Conservation (phyloP, 2,329 filamentous ascomycete genomes). For the Plectosphaerella sp. region DNA sequence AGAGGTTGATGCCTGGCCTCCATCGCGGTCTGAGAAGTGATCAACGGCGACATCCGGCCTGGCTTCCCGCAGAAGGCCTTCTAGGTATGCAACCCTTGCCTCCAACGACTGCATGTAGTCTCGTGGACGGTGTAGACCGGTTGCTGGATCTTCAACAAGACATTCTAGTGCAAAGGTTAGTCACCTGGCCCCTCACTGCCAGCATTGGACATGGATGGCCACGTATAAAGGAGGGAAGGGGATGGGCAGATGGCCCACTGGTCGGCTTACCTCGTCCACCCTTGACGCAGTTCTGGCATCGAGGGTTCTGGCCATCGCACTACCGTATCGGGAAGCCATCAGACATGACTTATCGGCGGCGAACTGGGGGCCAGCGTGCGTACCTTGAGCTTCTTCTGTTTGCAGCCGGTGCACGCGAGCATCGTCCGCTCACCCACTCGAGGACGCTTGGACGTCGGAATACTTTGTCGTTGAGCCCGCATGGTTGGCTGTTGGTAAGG, state of each 20-base stretch:
- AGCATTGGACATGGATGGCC: too few relatives aligned
- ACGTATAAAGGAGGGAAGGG: too few relatives aligned
- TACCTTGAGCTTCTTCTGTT: slow-evolving; percentile 20
- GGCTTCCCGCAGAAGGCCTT: slow-evolving; percentile 20
- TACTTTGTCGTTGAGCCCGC: background rate
- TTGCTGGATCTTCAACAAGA: slow-evolving; percentile 29
- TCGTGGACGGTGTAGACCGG: slow-evolving; percentile 23
- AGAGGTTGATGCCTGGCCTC: background rate
- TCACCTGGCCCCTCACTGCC: too few relatives aligned
- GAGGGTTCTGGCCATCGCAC: slow-evolving; percentile 17
- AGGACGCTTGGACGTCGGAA: slow-evolving; percentile 10
- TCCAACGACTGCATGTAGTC: slow-evolving; percentile 26
- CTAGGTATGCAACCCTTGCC: slow-evolving; percentile 20
- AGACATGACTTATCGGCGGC: slow-evolving; percentile 34
- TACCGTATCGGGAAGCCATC: background rate
- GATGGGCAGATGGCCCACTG: too few relatives aligned
- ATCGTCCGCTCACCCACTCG: slow-evolving; percentile 18
- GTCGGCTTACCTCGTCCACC: slow-evolving; percentile 8
- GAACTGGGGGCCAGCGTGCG: slow-evolving; percentile 65
- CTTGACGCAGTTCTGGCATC: slow-evolving; percentile 20
- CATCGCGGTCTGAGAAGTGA: slow-evolving; percentile 2
- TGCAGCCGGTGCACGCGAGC: slow-evolving; percentile 19
- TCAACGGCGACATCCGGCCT: slow-evolving; percentile 19
- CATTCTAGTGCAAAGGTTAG: slow-evolving; percentile 16
- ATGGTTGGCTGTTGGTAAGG: background rate